These are phyloP conservation scores for Phaseolus lunatus DNA, from an alignment of 306 rosid genomes.

Conservation along the genomic window DNA sequence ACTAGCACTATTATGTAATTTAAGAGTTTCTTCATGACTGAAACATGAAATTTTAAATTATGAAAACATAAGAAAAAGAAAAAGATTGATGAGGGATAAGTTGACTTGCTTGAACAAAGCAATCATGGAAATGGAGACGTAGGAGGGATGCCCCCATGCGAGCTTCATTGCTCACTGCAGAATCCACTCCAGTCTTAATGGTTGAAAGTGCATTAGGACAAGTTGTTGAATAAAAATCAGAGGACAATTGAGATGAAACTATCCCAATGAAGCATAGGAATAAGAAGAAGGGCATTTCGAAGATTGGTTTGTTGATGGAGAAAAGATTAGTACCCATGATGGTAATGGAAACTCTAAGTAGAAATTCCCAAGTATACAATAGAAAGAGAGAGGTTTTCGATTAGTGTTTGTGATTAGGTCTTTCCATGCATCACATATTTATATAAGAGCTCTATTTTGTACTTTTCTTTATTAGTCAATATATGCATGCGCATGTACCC, in stretches of 20 bases:
- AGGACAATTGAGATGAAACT: constrained; percentile 56
- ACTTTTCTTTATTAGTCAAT: constrained; percentile 14
- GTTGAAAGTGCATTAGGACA: constrained; percentile 64
- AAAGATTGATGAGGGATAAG: not conserved
- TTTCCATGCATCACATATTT: not conserved
- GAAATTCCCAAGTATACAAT: not conserved
- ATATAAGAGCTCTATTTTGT: not conserved
- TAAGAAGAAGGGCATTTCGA: constrained; percentile 6
- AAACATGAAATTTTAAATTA: not conserved
- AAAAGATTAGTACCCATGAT: not conserved
- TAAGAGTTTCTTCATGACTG: not conserved
- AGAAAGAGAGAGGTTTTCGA: not conserved
- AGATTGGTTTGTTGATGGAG: not conserved
- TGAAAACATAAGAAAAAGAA: not conserved
- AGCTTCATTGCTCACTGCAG: constrained; percentile 58
- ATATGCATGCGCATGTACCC: constrained; percentile 8
- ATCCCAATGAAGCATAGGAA: constrained; percentile 31
- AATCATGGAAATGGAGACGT: constrained; percentile 82
- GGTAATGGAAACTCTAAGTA: not conserved
- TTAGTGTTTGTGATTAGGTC: not conserved
- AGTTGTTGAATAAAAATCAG: constrained; percentile 56
- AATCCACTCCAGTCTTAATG: constrained; percentile 48
- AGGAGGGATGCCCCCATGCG: constrained; percentile 88
- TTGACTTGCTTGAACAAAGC: constrained; percentile 75
- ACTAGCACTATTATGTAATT: not conserved